Evolutionary conservation across 495 filamentous ascomycete genomes (phyloP), one percentile per base, ranked within the genome.

Genomic region (Pyronema omphalodes): DNA sequence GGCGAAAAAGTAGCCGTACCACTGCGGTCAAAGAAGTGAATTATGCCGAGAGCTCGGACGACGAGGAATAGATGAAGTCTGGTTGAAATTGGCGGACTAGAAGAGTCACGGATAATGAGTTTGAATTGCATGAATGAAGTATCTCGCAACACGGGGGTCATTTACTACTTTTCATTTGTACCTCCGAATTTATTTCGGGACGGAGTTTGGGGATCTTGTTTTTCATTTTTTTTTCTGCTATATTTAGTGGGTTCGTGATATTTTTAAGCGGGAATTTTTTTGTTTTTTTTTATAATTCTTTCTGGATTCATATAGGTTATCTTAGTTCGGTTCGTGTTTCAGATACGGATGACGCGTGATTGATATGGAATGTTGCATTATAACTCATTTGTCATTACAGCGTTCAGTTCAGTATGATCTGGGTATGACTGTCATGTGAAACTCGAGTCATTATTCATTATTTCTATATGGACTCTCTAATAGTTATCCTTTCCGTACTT

Each of bases 401-500:
- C 23, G 23, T 29, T 29, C 23, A 29, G 5, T 5, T 29, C 1
- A 29, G 23, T 29, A 29, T 29, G 23, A 1, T 29, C 23, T 5
- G 23, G 23, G 23, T 29, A 29, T 29, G 23, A 2, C 23, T 29
- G 23, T 29, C 23, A 5, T 29, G 23, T 5, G 23, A 29, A 29
- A 29, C 23, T 29, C 23, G 23, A 29, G 23, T 5, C 23, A 5
- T 29, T 29, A 5, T 29, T 29, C 5, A 29, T 29, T 29, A 29
- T 29, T 5, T 29, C 23, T 29, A 29, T 49, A 2, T 33, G 15
- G 14, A 6, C 4, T 9, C 17, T 4, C 40, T 61, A 62, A 37
- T 58, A 62, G 51, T 61, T 61, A 49, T 95, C 88, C 78, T 93
- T 95, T 69, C 89, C 91, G 75, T 81, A 94, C 76, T 95, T 95